phyloP scores from a whole-genome alignment of 2,329 filamentous ascomycete species.

The Fragosphaeria purpurea region DNA sequence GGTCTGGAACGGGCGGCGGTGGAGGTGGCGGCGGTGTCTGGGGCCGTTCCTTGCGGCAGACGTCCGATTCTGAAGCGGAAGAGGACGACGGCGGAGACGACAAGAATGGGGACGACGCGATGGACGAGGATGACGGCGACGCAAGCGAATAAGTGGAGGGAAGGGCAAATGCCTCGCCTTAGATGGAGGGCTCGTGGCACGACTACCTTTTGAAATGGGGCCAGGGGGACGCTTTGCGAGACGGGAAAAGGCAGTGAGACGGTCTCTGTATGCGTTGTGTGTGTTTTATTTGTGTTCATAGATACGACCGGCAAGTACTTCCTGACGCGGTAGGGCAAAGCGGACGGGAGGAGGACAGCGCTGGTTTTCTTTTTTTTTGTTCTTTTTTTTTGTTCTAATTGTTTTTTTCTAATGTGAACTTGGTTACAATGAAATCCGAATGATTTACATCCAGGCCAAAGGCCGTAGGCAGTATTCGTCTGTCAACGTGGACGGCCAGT shows the following conservation, averaged over 20 bases:
- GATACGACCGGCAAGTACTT: background rate
- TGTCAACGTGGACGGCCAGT: too few species aligned
- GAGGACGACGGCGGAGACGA: background rate
- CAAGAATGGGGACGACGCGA: background rate
- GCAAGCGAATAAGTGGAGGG: background rate
- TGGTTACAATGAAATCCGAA: too few species aligned
- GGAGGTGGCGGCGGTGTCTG: conserved; percentile 1
- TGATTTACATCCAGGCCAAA: too few species aligned
- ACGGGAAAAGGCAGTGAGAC: background rate
- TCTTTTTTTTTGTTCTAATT: background rate
- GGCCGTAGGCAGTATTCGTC: too few species aligned
- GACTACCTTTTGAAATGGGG: background rate
- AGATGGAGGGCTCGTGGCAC: background rate
- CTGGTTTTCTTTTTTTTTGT: background rate
- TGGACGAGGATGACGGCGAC: conserved; percentile 3
- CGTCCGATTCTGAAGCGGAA: conserved; percentile 1
- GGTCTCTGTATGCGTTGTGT: background rate
- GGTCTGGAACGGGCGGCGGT: background rate
- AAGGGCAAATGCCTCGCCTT: background rate
- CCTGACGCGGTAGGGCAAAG: background rate
- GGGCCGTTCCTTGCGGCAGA: conserved; percentile 10
- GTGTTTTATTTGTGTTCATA: background rate
- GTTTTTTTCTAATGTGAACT: too few species aligned
- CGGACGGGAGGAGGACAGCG: background rate
- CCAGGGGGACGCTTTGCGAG: too few species aligned